Conservation (phyloP, 2,329 filamentous ascomycete species). For the Salinomyces thailandicus region DNA sequence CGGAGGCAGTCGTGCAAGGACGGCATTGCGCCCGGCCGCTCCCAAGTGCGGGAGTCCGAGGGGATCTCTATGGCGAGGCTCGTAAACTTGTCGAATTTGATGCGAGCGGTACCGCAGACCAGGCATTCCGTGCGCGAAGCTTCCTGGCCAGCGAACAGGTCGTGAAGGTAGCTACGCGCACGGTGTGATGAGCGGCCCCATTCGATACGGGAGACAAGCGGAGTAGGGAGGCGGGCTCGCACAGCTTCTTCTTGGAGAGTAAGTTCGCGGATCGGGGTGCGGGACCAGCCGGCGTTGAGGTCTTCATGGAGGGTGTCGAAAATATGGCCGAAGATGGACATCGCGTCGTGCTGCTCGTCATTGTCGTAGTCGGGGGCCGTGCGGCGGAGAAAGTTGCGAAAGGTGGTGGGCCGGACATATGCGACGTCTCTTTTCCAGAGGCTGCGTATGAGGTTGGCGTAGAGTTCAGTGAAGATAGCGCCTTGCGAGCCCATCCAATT, state of each 20-base stretch:
- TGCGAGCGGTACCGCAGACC: constrained; percentile 52
- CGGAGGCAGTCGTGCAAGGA: constrained; percentile 55
- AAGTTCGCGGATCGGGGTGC: constrained; percentile 46
- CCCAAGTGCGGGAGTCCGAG: neutral
- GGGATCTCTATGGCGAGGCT: constrained; percentile 62
- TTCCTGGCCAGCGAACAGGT: constrained; percentile 66
- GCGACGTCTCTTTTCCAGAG: constrained; percentile 51
- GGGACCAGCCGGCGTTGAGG: constrained; percentile 59
- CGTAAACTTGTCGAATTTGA: constrained; percentile 61
- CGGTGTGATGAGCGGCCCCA: constrained; percentile 62
- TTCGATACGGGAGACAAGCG: constrained; percentile 59
- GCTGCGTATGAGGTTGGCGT: constrained; percentile 50
- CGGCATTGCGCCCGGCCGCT: neutral
- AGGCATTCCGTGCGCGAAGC: constrained; percentile 51
- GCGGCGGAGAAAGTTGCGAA: constrained; percentile 51
- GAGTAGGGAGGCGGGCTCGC: constrained; percentile 50
- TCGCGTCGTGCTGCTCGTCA: constrained; percentile 63
- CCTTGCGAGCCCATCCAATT: constrained; percentile 58
- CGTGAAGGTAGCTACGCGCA: constrained; percentile 66
- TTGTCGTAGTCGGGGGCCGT: constrained; percentile 50
- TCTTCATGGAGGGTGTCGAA: constrained; percentile 77
- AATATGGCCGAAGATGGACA: constrained; percentile 74
- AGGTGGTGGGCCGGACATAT: constrained; percentile 36
- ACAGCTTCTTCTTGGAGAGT: constrained; percentile 50
- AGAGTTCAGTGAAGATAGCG: constrained; percentile 51